Evolutionary conservation across 192 early-diverging fungal genomes (phyloP).

Genomic region (Entomortierella chlamydospora): DNA sequence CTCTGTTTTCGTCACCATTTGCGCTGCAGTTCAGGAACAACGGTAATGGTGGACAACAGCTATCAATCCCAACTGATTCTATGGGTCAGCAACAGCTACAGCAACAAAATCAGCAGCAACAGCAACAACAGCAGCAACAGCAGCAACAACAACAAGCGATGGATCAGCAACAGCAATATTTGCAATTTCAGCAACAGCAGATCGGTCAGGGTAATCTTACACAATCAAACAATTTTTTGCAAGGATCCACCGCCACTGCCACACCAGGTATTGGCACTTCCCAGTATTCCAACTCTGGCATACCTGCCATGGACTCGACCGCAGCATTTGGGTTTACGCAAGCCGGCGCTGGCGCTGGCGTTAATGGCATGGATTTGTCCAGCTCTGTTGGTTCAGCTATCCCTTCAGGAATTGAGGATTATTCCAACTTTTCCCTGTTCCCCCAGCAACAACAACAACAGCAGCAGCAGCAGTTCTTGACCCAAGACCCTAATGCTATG

Average conservation of each 20-base stretch:
- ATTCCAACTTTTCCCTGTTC: constrained; percentile 24
- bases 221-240: neutral
- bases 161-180: constrained; percentile 15
- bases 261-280: neutral
- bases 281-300: neutral
- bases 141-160: constrained; percentile 10
- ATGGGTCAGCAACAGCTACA: constrained; percentile 6
- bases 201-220: neutral
- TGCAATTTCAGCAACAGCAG: constrained; percentile 5
- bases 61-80: neutral
- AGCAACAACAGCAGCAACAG: too few relatives aligned
- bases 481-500: too few relatives aligned
- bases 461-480: neutral
- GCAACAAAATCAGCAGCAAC: constrained; percentile 11
- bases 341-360: neutral
- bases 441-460: constrained; percentile 8
- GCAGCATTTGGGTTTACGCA: neutral
- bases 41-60: neutral
- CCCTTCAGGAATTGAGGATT: constrained; percentile 10
- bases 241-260: neutral
- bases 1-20: constrained; percentile 35
- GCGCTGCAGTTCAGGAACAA: constrained; percentile 27
- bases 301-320: constrained; percentile 4
- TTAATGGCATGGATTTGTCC: neutral
- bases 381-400: neutral